Evolutionary conservation across 2,329 filamentous ascomycete genomes (phyloP).

Genomic region (Scleromitrula shiraiana): DNA sequence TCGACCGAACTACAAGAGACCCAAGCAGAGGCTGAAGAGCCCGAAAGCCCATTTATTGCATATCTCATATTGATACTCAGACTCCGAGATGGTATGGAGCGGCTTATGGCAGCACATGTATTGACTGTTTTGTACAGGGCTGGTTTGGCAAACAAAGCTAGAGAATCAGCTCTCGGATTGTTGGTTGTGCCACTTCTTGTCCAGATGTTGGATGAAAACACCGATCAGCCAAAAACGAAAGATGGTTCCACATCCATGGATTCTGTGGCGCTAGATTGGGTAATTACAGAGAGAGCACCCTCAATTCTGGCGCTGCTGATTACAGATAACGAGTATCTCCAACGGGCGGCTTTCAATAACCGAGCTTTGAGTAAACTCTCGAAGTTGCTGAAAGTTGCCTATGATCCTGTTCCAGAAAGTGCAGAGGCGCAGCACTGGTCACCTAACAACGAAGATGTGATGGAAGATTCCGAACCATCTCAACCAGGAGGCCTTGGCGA

Average conservation of each 20-base stretch:
- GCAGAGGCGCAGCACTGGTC: slow-evolving; percentile 47
- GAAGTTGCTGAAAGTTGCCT: slow-evolving; percentile 56
- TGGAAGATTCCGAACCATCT: slow-evolving; percentile 13
- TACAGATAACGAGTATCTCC: slow-evolving; percentile 68
- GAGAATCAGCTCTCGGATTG: slow-evolving; percentile 56
- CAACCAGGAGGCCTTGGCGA: slow-evolving; percentile 47
- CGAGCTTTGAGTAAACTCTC: slow-evolving; percentile 54
- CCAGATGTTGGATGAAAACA: slow-evolving; percentile 51
- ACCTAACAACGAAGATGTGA: slow-evolving; percentile 20
- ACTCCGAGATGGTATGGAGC: slow-evolving; percentile 46
- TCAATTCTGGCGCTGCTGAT: slow-evolving; percentile 71
- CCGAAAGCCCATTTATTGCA: slow-evolving; percentile 63
- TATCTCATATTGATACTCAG: slow-evolving; percentile 63
- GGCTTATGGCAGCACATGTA: slow-evolving; percentile 61
- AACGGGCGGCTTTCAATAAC: slow-evolving; percentile 72
- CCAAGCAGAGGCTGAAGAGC: slow-evolving; percentile 43
- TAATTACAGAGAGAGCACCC: slow-evolving; percentile 63
- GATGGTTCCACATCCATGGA: slow-evolving; percentile 33
- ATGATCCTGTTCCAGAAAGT: slow-evolving; percentile 47
- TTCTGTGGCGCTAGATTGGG: slow-evolving; percentile 36
- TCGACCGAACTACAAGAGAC: slow-evolving; percentile 10
- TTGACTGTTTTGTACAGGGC: slow-evolving; percentile 62
- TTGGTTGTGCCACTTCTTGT: slow-evolving; percentile 65
- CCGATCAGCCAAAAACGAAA: slow-evolving; percentile 32
- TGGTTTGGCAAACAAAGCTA: slow-evolving; percentile 54